Evolutionary conservation across 2,329 filamentous ascomycete genomes (phyloP), one percentile per base, ranked within the genome.

Genomic region (Rhynchosporium agropyri): DNA sequence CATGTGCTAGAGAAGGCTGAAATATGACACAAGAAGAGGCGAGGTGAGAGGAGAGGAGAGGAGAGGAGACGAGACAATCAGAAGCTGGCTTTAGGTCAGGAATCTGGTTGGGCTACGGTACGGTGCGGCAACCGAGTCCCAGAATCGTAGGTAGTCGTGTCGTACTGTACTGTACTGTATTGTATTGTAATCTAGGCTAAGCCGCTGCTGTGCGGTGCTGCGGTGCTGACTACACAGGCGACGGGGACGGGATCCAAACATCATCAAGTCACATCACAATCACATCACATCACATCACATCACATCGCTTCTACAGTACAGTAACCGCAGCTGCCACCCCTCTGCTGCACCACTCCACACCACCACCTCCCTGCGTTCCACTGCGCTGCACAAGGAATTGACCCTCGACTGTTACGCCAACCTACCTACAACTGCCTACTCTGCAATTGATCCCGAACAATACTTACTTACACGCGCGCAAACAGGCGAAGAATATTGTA

Each of bases 201-300:
- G 43, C n/a, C 15, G 15, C 13, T 7, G 13, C 20, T 20, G 43
- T 20, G 43, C 20, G 15, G n/a, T 20, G 43, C 43, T 46, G n/a
- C 20, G 15, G n/a, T 20, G 43, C 43, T 46, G n/a, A 26, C 43
- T 46, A 20, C 20, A 20, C 1, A 46, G 43, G 43, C 43, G 43
- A 46, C 43, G n/a, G 43, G 13, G n/a, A 26, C 15, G 54, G 29
- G 38, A 57, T n/a, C 45, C 53, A 56, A 20, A 56, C 53, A 56
- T 53, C 53, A 45, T 26, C 36, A 55, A 55, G 53, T 20, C 28
- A n/a, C 15, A 13, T 46, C 42, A 40, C 40, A 9, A 9, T 53
- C 49, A 15, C 48, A 49, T 49, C 46, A 6, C 46, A 48, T 48
- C 45, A 15, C 40, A 43, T 43, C 40, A 4, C 40, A 43, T 43